Evolutionary conservation across 2,329 filamentous ascomycete species (phyloP).

Genomic region (Rhynchosporium secalis): DNA sequence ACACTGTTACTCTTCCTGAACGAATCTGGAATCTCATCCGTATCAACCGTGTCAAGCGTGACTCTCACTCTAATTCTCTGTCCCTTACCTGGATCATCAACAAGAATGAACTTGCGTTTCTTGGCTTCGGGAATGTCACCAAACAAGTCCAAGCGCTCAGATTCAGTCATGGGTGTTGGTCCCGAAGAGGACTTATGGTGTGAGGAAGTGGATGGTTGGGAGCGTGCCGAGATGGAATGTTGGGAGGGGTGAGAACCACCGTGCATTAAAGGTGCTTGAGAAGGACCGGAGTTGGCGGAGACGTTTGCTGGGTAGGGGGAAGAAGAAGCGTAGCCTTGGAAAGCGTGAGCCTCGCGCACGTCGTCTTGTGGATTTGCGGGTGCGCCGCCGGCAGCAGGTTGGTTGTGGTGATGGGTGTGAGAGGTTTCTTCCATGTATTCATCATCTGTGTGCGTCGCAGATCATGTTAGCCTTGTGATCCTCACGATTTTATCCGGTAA

Average conservation of each 20-base stretch:
- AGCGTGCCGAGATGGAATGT: conserved; percentile 42
- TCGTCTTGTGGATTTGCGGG: conserved; percentile 57
- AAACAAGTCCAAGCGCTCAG: conserved; percentile 71
- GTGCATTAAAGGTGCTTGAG: conserved; percentile 59
- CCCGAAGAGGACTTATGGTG: conserved; percentile 37
- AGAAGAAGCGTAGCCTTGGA: conserved; percentile 62
- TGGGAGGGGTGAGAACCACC: conserved; percentile 46
- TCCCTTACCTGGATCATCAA: conserved; percentile 83
- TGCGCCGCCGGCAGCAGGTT: conserved; percentile 56
- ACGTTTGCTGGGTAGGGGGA: conserved; percentile 60
- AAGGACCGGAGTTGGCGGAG: conserved; percentile 52
- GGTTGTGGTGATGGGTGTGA: conserved; percentile 63
- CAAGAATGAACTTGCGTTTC: conserved; percentile 93
- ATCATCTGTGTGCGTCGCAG: conserved; percentile 50
- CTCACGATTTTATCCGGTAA: conserved; percentile 33
- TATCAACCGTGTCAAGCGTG: conserved; percentile 89
- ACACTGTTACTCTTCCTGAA: conserved; percentile 90
- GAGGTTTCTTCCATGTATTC: conserved; percentile 60
- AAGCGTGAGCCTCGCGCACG: conserved; percentile 72
- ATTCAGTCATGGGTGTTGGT: conserved; percentile 39
- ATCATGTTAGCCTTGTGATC: conserved; percentile 38
- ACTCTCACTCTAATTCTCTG: conserved; percentile 85
- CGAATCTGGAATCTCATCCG: conserved; percentile 93
- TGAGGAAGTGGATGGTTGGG: conserved; percentile 19
- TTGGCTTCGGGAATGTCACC: conserved; percentile 86